Evolutionary conservation across 176 grass and related monocot genomes (phyloP).

Genomic region (Eleusine indica): DNA sequence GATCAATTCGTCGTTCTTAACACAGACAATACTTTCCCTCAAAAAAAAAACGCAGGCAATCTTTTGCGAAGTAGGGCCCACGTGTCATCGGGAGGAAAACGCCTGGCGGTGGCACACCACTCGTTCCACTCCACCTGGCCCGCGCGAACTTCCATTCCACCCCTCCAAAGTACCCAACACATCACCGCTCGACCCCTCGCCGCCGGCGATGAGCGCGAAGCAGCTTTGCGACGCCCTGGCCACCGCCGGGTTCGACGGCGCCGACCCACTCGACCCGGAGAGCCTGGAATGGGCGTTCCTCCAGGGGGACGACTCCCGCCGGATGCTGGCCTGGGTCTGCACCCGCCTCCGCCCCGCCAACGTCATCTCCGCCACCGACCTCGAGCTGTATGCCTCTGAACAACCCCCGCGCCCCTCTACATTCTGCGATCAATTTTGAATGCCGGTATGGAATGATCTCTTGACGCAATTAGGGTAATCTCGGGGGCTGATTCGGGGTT

Average conservation of each 20-base stretch:
- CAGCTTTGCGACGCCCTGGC: conserved; percentile 67
- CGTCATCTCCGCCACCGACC: conserved; percentile 74
- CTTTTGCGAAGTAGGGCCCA: background rate
- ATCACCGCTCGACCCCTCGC: background rate
- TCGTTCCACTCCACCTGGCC: background rate
- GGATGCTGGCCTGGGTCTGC: conserved; percentile 84
- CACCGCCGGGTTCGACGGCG: conserved; percentile 68
- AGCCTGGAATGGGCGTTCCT: conserved; percentile 96
- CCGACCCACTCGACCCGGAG: conserved; percentile 62
- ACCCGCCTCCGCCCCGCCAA: conserved; percentile 78
- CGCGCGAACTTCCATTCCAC: background rate
- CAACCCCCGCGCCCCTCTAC: background rate
- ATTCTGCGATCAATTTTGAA: background rate
- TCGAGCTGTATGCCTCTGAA: conserved; percentile 51
- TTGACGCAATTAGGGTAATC: background rate
- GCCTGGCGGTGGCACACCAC: background rate
- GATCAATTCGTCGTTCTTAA: too few species aligned
- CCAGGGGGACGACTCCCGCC: conserved; percentile 72
- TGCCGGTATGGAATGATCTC: background rate
- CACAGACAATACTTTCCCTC: too few species aligned
- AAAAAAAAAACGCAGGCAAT: background rate
- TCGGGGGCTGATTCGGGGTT: background rate
- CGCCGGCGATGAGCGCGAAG: conserved; percentile 65
- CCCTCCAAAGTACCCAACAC: background rate
- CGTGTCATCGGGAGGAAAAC: background rate